phyloP scores from a whole-genome alignment of 768 basidiomycete species.

The Mycena latifolia region DNA sequence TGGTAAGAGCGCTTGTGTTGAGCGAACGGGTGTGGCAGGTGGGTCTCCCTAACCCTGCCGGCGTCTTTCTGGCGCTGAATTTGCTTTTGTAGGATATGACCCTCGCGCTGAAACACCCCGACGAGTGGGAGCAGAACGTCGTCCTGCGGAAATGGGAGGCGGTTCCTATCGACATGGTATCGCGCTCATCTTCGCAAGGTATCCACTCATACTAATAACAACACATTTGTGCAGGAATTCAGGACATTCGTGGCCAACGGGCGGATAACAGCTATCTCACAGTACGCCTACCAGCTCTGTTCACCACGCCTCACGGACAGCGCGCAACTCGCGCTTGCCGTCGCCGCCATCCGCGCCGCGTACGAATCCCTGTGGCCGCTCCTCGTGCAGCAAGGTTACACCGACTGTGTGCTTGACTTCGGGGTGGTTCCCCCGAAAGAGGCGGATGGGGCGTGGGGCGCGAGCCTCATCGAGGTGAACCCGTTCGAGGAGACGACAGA shows the following conservation, averaged over 20 bases:
- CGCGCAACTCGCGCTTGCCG: not conserved
- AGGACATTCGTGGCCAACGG: constrained; percentile 29
- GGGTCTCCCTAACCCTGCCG: not conserved
- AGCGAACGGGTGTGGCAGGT: constrained; percentile 39
- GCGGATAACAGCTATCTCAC: constrained; percentile 32
- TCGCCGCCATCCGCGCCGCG: constrained; percentile 6
- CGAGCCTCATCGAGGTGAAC: constrained; percentile 33
- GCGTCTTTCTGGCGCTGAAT: not conserved
- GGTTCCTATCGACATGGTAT: constrained; percentile 34
- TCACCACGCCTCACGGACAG: constrained; percentile 19
- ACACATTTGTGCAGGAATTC: constrained; percentile 27
- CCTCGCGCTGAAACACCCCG: constrained; percentile 30
- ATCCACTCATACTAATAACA: not conserved
- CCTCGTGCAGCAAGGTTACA: not conserved
- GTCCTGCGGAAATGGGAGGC: constrained; percentile 34
- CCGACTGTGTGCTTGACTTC: constrained; percentile 27
- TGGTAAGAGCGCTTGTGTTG: constrained; percentile 30
- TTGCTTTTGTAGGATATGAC: constrained; percentile 30
- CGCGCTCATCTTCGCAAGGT: not conserved
- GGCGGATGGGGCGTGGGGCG: not conserved
- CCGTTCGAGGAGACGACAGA: constrained; percentile 37
- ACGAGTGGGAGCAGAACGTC: constrained; percentile 31
- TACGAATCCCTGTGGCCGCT: constrained; percentile 18
- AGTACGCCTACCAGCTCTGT: constrained; percentile 36
- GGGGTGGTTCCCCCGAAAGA: constrained; percentile 16